Conservation (phyloP, 768 basidiomycete species). For the Tylopilus cervinicoccineus region DNA sequence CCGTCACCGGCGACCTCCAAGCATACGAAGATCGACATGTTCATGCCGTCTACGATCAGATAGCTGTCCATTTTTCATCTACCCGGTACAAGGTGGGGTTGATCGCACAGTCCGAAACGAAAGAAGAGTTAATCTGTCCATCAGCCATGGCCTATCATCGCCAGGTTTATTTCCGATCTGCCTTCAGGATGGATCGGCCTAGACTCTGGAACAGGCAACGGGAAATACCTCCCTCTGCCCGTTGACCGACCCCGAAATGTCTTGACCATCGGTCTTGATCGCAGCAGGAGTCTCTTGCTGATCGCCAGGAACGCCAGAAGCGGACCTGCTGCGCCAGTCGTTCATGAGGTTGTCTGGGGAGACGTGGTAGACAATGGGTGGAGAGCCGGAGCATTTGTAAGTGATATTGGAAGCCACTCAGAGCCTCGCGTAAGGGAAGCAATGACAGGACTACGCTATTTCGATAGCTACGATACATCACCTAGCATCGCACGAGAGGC, state of each 20-base stretch:
- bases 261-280: slow-evolving; percentile 82
- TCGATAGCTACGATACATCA: slow-evolving; percentile 99
- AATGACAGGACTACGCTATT: slow-evolving; percentile 85
- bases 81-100: slow-evolving; percentile 77
- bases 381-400: slow-evolving; percentile 78
- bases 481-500: slow-evolving; percentile 73
- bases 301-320: slow-evolving; percentile 67
- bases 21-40: slow-evolving; percentile 73
- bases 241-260: slow-evolving; percentile 53
- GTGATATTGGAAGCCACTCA: slow-evolving; percentile 23
- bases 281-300: slow-evolving; percentile 72
- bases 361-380: slow-evolving; percentile 73
- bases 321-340: slow-evolving; percentile 14
- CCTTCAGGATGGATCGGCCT: slow-evolving; percentile 81
- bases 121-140: not conserved
- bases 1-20: slow-evolving; percentile 47
- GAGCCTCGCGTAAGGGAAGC: slow-evolving; percentile 1
- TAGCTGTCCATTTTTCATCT: slow-evolving; percentile 83
- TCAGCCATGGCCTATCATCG: slow-evolving; percentile 89
- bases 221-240: slow-evolving; percentile 89
- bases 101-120: not conserved
- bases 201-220: slow-evolving; percentile 95
- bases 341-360: slow-evolving; percentile 74
- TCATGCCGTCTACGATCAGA: slow-evolving; percentile 79
- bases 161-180: slow-evolving; percentile 65